These are phyloP conservation scores for Alternaria hordeiaustralica DNA, from an alignment of 2,329 filamentous ascomycete genomes.

Conservation along the genomic window DNA sequence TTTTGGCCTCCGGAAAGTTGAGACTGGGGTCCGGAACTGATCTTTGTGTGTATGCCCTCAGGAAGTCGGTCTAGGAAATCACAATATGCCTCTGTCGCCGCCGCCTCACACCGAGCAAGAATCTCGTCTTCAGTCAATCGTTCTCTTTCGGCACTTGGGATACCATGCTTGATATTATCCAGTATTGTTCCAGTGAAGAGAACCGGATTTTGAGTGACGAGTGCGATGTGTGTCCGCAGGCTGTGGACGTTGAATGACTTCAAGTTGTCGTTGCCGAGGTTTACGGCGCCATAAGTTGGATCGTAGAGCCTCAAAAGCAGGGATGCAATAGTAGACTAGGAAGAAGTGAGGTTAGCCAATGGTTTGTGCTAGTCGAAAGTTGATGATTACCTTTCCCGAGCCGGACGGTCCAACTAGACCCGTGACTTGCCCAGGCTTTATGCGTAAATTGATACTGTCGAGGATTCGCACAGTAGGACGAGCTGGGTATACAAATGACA, in stretches of 20 bases:
- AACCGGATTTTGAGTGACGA: conserved; percentile 44
- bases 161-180: conserved; percentile 46
- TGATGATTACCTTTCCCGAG: conserved; percentile 23
- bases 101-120: conserved; percentile 53
- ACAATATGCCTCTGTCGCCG: conserved; percentile 63
- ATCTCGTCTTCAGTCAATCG: conserved; percentile 46
- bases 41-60: conserved; percentile 41
- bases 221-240: conserved; percentile 40
- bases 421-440: conserved; percentile 51
- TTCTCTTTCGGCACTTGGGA: conserved; percentile 25
- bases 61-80: conserved; percentile 47
- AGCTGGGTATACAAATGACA: conserved; percentile 55
- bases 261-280: conserved; percentile 36
- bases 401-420: conserved; percentile 56
- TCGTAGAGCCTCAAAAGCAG: conserved; percentile 52
- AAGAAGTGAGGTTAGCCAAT: conserved; percentile 12
- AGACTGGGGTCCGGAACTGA: conserved; percentile 42
- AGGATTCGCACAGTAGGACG: conserved; percentile 51
- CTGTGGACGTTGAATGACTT: conserved; percentile 38
- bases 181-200: conserved; percentile 46
- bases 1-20: conserved; percentile 49
- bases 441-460: conserved; percentile 44
- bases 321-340: conserved; percentile 54
- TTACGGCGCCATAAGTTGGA: conserved; percentile 36
- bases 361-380: not conserved